These are phyloP conservation scores for Picea sitchensis DNA, from an alignment of 75 land plant species.

Conservation along the genomic window DNA sequence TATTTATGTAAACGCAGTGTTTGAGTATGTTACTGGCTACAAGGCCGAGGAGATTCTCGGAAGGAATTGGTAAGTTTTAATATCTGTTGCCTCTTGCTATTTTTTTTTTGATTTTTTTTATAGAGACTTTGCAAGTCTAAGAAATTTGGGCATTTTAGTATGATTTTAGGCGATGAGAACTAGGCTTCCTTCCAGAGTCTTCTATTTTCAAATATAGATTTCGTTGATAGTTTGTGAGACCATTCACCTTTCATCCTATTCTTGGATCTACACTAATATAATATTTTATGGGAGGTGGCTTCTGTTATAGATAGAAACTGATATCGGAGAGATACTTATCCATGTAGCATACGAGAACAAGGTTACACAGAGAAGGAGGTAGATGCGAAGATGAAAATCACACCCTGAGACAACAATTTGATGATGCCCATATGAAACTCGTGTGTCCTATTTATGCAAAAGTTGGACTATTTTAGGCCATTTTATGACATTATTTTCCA, in stretches of 20 bases:
- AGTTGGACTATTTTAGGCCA: no score
- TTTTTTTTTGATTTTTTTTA: not conserved
- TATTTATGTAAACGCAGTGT: slow-evolving; percentile 81
- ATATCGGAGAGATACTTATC: not conserved
- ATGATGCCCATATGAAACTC: no score
- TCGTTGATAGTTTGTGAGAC: not conserved
- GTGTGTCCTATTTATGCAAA: no score
- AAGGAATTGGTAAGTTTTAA: slow-evolving; percentile 60
- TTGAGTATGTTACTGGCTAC: slow-evolving; percentile 80
- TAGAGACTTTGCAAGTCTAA: not conserved
- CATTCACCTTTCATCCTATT: not conserved
- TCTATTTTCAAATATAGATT: not conserved
- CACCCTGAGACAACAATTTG: no score
- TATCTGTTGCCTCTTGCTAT: not conserved
- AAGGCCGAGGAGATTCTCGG: slow-evolving; percentile 89
- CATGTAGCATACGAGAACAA: no score
- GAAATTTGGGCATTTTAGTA: not conserved
- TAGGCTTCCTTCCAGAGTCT: not conserved
- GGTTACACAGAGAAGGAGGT: no score
- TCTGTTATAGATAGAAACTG: not conserved
- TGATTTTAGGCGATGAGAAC: not conserved
- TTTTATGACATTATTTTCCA: no score
- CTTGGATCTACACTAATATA: not conserved
- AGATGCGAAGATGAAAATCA: no score
- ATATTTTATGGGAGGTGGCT: not conserved